Conservation (phyloP, 2,329 filamentous ascomycete species). For the Talaromyces sp. region DNA sequence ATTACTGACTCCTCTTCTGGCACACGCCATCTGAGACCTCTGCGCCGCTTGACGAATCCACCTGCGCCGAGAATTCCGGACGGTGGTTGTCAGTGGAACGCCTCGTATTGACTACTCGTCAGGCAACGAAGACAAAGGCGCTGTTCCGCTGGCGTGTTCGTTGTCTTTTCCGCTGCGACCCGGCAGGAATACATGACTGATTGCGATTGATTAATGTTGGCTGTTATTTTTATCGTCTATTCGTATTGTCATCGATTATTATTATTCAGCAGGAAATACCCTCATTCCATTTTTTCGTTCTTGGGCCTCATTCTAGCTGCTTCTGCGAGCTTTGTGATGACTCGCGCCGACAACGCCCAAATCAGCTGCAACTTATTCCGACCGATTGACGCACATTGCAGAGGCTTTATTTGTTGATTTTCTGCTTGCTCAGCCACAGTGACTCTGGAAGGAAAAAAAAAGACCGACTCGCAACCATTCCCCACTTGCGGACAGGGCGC, state of each 20-base stretch:
- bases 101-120: not conserved
- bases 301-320: not conserved
- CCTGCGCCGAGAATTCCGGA: not conserved
- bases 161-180: not conserved
- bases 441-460: not conserved
- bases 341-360: not conserved
- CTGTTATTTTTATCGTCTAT: not conserved
- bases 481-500: not conserved
- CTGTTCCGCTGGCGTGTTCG: not conserved
- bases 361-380: not conserved
- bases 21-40: not conserved
- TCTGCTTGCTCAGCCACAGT: not conserved
- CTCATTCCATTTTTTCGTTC: not conserved
- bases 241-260: not conserved
- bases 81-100: not conserved
- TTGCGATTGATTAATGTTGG: not conserved
- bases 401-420: not conserved
- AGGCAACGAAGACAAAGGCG: not conserved
- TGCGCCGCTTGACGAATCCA: not conserved
- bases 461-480: not conserved
- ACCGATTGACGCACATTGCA: not conserved
- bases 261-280: not conserved
- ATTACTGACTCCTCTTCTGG: not conserved
- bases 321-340: not conserved
- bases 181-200: not conserved